These are phyloP conservation scores for Eutrema yunnanense DNA, from an alignment of 345 rosid species.

Conservation along the genomic window DNA sequence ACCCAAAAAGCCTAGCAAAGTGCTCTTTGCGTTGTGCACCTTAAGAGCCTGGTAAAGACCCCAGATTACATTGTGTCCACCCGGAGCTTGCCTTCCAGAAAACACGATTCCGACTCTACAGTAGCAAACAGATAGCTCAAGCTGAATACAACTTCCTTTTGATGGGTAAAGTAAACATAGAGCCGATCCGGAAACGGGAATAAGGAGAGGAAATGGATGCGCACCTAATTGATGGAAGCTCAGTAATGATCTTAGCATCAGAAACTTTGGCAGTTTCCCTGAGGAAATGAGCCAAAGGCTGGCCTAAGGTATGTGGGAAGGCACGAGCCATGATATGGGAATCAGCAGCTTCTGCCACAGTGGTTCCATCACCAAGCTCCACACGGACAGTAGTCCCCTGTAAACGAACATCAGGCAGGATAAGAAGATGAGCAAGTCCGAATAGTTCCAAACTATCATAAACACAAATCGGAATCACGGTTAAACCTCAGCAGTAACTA, in stretches of 20 bases:
- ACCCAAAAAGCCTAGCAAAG: conserved; percentile 90
- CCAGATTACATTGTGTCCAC: conserved; percentile 97
- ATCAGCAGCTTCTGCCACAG: conserved; percentile 60
- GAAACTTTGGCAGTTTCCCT: conserved; percentile 77
- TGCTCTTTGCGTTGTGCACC: conserved; percentile 63
- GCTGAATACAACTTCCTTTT: neutral
- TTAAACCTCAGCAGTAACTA: neutral
- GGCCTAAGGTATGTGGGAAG: conserved; percentile 83
- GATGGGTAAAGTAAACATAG: neutral
- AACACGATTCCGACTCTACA: conserved; percentile 89
- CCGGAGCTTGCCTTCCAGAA: conserved; percentile 97
- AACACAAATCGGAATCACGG: neutral
- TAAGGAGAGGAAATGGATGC: neutral
- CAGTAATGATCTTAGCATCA: conserved; percentile 87
- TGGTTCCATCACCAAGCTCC: conserved; percentile 81
- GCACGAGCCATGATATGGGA: conserved; percentile 55
- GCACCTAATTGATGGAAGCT: conserved; percentile 77
- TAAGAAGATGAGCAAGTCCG: neutral
- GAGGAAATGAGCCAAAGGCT: conserved; percentile 93
- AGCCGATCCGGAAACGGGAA: neutral
- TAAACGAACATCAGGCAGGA: neutral
- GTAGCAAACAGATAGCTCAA: neutral
- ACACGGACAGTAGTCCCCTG: conserved; percentile 98
- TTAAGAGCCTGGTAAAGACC: conserved; percentile 83
- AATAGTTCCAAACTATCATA: neutral